These are phyloP conservation scores for Exophiala alcalophila DNA, from an alignment of 2,329 filamentous ascomycete species.

Conservation along the genomic window DNA sequence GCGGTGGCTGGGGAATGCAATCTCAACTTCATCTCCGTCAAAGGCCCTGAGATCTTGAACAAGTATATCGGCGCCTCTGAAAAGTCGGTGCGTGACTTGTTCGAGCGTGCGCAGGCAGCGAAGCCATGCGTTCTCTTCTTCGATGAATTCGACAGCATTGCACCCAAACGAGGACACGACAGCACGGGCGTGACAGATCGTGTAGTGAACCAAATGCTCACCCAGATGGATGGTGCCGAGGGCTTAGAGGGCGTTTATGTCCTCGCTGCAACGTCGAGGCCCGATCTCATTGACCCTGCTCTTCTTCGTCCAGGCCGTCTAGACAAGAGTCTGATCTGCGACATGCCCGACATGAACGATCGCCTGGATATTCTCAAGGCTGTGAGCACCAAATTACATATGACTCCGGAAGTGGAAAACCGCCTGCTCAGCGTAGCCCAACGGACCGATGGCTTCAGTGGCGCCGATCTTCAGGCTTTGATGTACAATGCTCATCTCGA, in stretches of 20 bases:
- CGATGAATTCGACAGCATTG: constrained; percentile 97
- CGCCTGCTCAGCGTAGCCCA: constrained; percentile 70
- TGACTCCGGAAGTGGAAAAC: constrained; percentile 64
- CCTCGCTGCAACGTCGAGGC: constrained; percentile 85
- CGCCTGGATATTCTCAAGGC: constrained; percentile 84
- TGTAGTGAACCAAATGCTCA: constrained; percentile 95
- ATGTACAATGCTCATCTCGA: constrained; percentile 96
- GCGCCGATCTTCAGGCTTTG: constrained; percentile 89
- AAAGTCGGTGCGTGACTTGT: constrained; percentile 91
- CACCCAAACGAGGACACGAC: constrained; percentile 94
- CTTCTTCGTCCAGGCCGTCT: constrained; percentile 85
- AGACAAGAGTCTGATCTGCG: constrained; percentile 90
- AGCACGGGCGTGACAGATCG: constrained; percentile 97
- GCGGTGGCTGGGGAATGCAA: constrained; percentile 98
- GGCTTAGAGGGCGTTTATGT: constrained; percentile 94
- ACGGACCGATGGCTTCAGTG: constrained; percentile 84
- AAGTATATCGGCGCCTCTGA: constrained; percentile 99
- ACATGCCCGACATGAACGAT: constrained; percentile 77
- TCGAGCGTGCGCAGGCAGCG: constrained; percentile 86
- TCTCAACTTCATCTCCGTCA: constrained; percentile 97
- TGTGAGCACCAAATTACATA: constrained; percentile 74
- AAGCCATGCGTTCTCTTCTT: constrained; percentile 95
- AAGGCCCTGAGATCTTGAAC: constrained; percentile 96
- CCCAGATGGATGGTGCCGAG: constrained; percentile 98
- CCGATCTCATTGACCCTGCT: constrained; percentile 93